phyloP scores from a whole-genome alignment of 2,329 filamentous ascomycete species.

The Phaeosphaeriaceae sp. region DNA sequence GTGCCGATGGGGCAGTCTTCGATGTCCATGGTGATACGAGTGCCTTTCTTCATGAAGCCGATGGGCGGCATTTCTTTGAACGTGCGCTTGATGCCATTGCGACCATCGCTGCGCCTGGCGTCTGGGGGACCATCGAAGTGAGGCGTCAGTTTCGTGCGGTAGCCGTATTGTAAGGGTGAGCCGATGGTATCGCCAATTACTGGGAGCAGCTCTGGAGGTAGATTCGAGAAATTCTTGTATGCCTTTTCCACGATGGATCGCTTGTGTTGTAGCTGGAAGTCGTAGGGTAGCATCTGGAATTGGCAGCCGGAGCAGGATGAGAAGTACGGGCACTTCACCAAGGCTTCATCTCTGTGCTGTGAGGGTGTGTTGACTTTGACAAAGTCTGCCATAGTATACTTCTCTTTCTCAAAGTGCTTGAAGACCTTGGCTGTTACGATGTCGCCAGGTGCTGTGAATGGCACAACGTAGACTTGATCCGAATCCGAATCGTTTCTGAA shows the following conservation, averaged over 20 bases:
- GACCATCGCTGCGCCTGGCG: constrained; percentile 54
- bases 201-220: constrained; percentile 78
- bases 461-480: constrained; percentile 80
- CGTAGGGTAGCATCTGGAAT: constrained; percentile 95
- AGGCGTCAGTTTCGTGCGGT: constrained; percentile 95
- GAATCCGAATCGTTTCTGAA: constrained; percentile 68
- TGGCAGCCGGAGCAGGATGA: constrained; percentile 86
- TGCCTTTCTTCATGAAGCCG: constrained; percentile 90
- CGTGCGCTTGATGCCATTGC: constrained; percentile 60
- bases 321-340: constrained; percentile 87
- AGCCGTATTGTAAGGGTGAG: constrained; percentile 88
- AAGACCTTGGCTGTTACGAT: constrained; percentile 78
- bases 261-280: constrained; percentile 85
- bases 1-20: constrained; percentile 98
- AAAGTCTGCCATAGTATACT: constrained; percentile 82
- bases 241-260: constrained; percentile 87
- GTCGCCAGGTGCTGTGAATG: constrained; percentile 89
- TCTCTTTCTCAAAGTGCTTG: constrained; percentile 69
- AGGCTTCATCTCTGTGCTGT: constrained; percentile 75
- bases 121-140: constrained; percentile 84
- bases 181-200: constrained; percentile 83
- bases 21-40: constrained; percentile 82
- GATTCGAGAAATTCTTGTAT: constrained; percentile 86
- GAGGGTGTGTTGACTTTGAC: constrained; percentile 78
- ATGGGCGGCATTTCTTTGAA: constrained; percentile 77